Evolutionary conservation across 257 asterid species (phyloP), one percentile per base, ranked within the genome.

Genomic region (Datura wrightii): DNA sequence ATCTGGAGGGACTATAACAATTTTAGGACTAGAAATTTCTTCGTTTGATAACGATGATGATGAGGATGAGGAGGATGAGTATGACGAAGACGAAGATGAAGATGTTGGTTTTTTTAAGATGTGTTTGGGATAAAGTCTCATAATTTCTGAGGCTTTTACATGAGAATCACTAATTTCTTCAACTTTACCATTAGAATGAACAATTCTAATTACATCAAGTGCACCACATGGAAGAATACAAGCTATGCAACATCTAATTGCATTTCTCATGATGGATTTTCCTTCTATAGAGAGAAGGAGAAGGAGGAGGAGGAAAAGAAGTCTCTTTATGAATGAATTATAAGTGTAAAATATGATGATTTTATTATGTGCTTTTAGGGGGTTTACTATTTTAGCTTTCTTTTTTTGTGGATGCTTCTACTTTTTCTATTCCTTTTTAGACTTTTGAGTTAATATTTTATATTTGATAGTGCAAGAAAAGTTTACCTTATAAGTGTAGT

Each of bases 151-250:
- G 0, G 99, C 98, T 84, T 82, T 93, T 1, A 97, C 88, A 48
- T 92, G 82, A 31, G 15, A 81, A 82, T 93, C 95, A 54, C 91
- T 89, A 80, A 97, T 83, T 58, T 95, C 99, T 59, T 97, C 98
- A 3, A 95, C 98, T 59, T 90, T 91, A 74, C 99, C 99, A 67
- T 93, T 94, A 2, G 95, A 76, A 81, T 97, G 99, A 10, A 97
- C 97, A 36, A 97, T 97, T 70, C 99, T 91, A 86, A 97, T 89
- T 58, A 97, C 99, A 88, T 97, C 99, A 13, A 97, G 94, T 2
- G 93, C 92, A 1, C 99, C 98, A 86, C 99, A 97, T n/a, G 99
- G 99, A 13, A 97, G 92, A 85, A 97, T 95, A 94, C 99, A 97
- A 31, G 99, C 92, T 89, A 97, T 94, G 93, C 97, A 97, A 86